Evolutionary conservation across 1,284 basidiomycete genomes (phyloP), one percentile per base, ranked within the genome.

Genomic region (Tilletia caries): DNA sequence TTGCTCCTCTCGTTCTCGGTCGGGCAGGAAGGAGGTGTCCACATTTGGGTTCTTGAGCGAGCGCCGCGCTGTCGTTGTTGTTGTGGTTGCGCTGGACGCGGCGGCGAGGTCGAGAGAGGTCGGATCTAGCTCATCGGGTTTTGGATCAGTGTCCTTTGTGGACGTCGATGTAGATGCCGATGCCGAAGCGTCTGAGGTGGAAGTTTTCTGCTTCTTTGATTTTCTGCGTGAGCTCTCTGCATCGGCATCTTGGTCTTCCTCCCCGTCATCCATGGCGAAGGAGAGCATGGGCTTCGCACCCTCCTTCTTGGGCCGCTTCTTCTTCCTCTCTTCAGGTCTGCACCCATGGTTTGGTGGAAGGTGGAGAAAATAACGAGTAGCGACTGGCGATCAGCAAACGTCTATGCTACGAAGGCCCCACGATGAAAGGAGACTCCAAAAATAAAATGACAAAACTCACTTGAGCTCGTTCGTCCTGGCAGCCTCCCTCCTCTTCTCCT

Each of bases 21-120:
- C 96, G 0, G 96, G 96, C 8, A 99, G 87, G 86, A 99, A 99
- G 1, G 95, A 97, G 0, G 96, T 99, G 82, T 98, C 96, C 44
- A 98, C 95, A 66, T 90, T 87, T 0, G 96, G 96, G 78, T 98
- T 98, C 86, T 98, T 98, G 79, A 91, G 72, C 27, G 70, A 74
- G 23, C 89, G 60, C 93, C 88, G 83, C 92, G 93, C 72, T 88
- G 10, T 34, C 37, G n/a, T n/a, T n/a, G n/a, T 41, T 41, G 2
- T 41, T 6, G 37, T 15, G 15, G 8, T 41, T 41, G 8, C 37
- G 37, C 8, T 6, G 37, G 37, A 41, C 15, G 37, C 37, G 15
- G 37, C 8, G 37, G 8, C 37, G 8, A 41, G 37, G 15, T 10
- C 15, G 37, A 15, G 10, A 41, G 37, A 41, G 37, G 10, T 41